These are phyloP conservation scores for Lyophyllum shimeji DNA, from an alignment of 768 basidiomycete genomes.

Conservation along the genomic window DNA sequence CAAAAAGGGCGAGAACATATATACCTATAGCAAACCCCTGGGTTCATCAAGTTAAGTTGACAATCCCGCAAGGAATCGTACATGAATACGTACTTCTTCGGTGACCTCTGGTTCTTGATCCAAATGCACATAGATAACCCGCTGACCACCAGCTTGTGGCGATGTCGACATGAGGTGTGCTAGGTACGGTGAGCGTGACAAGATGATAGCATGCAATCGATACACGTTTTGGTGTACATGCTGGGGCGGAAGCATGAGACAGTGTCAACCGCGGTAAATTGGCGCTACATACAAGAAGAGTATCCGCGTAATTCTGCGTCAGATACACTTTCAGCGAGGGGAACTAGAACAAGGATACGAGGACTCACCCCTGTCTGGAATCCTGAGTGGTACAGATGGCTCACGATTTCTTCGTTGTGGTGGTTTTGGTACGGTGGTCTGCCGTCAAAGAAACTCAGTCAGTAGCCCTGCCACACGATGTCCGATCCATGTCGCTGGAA, in stretches of 20 bases:
- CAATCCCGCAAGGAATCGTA: slow-evolving; percentile 6
- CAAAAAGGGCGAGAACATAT: slow-evolving; percentile 9
- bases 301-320: slow-evolving; percentile 78
- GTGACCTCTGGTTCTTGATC: slow-evolving; percentile 82
- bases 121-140: slow-evolving; percentile 71
- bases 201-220: slow-evolving; percentile 79
- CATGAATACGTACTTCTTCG: slow-evolving; percentile 61
- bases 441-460: slow-evolving; percentile 12
- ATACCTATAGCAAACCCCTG: slow-evolving; percentile 79
- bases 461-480: slow-evolving; percentile 8
- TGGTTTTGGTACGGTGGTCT: slow-evolving; percentile 55
- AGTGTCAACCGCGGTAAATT: slow-evolving; percentile 2
- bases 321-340: slow-evolving; percentile 12
- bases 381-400: slow-evolving; percentile 75
- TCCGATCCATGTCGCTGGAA: slow-evolving; percentile 11
- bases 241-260: slow-evolving; percentile 32
- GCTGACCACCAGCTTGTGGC: slow-evolving; percentile 62
- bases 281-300: slow-evolving; percentile 58
- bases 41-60: slow-evolving; percentile 13
- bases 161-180: slow-evolving; percentile 87
- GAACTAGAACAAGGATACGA: slow-evolving; percentile 5
- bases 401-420: slow-evolving; percentile 78
- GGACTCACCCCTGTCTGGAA: slow-evolving; percentile 77
- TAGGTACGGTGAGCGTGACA: slow-evolving; percentile 85
- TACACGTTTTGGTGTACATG: slow-evolving; percentile 76